phyloP scores from a whole-genome alignment of 352 stramenopile genomes.

The Phytophthora constricta region DNA sequence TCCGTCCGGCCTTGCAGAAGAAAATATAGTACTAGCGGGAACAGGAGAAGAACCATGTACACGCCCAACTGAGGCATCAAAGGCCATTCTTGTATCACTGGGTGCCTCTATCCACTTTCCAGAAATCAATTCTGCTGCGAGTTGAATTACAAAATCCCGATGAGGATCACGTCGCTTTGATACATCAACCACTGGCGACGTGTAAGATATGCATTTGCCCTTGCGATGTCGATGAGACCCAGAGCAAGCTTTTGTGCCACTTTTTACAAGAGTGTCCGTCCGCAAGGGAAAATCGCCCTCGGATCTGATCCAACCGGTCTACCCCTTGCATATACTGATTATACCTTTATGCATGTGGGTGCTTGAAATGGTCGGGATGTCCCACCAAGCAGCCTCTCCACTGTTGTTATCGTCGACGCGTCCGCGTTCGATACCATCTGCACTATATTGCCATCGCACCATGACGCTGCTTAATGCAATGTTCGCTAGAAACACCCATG shows the following conservation, averaged over 20 bases:
- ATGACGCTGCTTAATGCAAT: not conserved
- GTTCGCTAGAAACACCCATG: not conserved
- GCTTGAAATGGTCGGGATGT: not conserved
- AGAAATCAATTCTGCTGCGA: constrained; percentile 15
- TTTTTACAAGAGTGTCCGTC: constrained; percentile 18
- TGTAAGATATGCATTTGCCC: constrained; percentile 6
- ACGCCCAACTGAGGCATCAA: not conserved
- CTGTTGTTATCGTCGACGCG: not conserved
- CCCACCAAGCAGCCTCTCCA: not conserved
- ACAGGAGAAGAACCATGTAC: too few species aligned
- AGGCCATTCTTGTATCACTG: constrained; percentile 4
- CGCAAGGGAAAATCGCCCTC: constrained; percentile 9
- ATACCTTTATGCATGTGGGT: not conserved
- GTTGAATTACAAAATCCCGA: constrained; percentile 12
- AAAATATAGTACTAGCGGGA: too few species aligned
- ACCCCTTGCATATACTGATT: constrained; percentile 6
- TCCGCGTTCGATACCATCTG: not conserved
- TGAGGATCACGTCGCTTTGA: constrained; percentile 1
- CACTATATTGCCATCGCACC: not conserved
- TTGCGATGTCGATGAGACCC: constrained; percentile 15
- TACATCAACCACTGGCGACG: constrained; percentile 2
- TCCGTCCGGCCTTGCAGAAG: too few species aligned
- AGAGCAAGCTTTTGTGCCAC: constrained; percentile 22
- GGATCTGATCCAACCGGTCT: constrained; percentile 16
- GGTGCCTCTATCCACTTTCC: constrained; percentile 11